phyloP scores from a whole-genome alignment of 2,329 filamentous ascomycete species.

The Phialemoniopsis sp. region DNA sequence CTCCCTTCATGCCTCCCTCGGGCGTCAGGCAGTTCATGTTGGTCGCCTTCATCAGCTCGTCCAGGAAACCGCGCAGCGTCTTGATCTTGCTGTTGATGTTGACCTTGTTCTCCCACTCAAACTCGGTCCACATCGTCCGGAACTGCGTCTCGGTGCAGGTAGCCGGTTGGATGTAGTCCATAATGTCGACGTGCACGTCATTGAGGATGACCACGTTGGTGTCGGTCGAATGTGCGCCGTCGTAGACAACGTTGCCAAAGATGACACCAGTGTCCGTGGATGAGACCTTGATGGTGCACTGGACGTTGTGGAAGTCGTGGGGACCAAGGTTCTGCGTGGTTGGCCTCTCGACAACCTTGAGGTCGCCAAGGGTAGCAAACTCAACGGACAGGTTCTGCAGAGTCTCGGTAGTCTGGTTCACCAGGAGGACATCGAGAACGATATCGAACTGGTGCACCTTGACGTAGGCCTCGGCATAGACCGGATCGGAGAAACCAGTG shows the following conservation, averaged over 20 bases:
- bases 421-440: constrained; percentile 88
- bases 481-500: constrained; percentile 95
- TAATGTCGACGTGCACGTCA: constrained; percentile 97
- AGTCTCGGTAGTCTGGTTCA: constrained; percentile 96
- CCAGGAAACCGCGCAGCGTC: constrained; percentile 84
- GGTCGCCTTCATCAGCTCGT: constrained; percentile 92
- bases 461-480: constrained; percentile 98
- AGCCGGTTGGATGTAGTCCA: constrained; percentile 99
- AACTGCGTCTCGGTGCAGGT: constrained; percentile 97
- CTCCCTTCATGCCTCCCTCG: constrained; percentile 92
- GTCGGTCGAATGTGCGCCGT: constrained; percentile 86
- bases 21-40: constrained; percentile 99
- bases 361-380: constrained; percentile 94
- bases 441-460: constrained; percentile 99
- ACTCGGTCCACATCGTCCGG: constrained; percentile 99
- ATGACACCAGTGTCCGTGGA: constrained; percentile 98
- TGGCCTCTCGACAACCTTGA: constrained; percentile 95
- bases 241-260: constrained; percentile 97
- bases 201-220: constrained; percentile 97
- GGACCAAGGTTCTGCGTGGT: constrained; percentile 94
- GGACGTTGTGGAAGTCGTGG: constrained; percentile 96
- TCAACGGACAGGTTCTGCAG: constrained; percentile 96
- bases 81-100: constrained; percentile 99
- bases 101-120: constrained; percentile 99
- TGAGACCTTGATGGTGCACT: constrained; percentile 97